Base-by-base conservation (phyloP, 768 basidiomycete species). In the Hericium erinaceus region DNA sequence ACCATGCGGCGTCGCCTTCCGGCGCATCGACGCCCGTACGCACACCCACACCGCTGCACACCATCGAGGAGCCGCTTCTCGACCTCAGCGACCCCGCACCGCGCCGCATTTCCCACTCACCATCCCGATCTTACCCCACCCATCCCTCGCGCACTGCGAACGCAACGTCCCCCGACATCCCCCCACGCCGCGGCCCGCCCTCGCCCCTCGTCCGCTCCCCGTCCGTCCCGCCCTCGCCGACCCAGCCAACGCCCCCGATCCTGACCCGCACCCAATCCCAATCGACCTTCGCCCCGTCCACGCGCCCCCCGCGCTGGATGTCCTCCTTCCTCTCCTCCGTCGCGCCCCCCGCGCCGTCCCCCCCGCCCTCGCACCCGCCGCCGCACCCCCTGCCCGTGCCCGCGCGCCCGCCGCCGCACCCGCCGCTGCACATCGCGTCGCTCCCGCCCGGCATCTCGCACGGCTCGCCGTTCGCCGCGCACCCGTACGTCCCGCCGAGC, bases 291-390 rank as follows among this genome's bases (percentile, higher is more conserved):
- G 73, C 74, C 9, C 65, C 81, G 6, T 70, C 79, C 2, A 72
- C 72, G 33, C 66, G 78, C 24, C 80, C 80, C 1, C 74, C 83
- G 0, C 72, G 74, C 57, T 76, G 78, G 71, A 77, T 84, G 65
- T 75, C 81, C 1, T 70, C 75, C 8, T 67, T 84, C 37, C 69
- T 77, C 2, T 73, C 74, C 0, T 67, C 66, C 41, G 60, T 63
- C 20, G 61, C 60, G 24, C 52, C 61, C 61, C 24, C 58, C 26
- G 38, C 54, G 8, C 41, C 54, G 8, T 39, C 39, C 64, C 61
- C 61, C 22, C 46, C 57, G 4, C 57, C 48, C 20, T 52, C 56
- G 20, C 18, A 39, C 15, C 39, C 10, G 11, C 61, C 0, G 37
- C 63, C 60, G 22, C 58, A 26, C 39, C 54, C 10, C 41, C 40